Conservation (phyloP, 2,329 filamentous ascomycete species). For the Coleophoma cylindrospora region DNA sequence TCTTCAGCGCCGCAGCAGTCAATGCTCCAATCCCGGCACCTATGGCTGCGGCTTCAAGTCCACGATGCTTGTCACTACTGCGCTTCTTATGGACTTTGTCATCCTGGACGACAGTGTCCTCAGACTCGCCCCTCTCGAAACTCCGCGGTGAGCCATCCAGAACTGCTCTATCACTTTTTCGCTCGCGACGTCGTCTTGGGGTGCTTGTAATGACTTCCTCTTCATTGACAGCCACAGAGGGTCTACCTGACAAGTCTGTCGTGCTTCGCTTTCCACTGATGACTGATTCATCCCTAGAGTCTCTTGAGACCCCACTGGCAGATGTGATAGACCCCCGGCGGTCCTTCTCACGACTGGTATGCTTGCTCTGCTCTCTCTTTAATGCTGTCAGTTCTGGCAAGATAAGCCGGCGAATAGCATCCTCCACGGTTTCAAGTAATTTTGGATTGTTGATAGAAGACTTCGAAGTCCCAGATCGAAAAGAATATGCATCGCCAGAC, state of each 20-base stretch:
- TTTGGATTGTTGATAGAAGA: constrained; percentile 70
- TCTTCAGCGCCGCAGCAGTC: constrained; percentile 57
- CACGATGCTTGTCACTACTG: constrained; percentile 18
- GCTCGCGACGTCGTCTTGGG: constrained; percentile 44
- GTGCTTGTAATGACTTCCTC: constrained; percentile 51
- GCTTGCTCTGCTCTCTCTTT: constrained; percentile 82
- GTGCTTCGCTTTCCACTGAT: constrained; percentile 25
- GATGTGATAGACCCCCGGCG: constrained; percentile 54
- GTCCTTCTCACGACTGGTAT: constrained; percentile 60
- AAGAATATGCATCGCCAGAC: constrained; percentile 52
- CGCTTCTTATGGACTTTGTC: constrained; percentile 35
- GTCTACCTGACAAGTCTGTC: constrained; percentile 37
- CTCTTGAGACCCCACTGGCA: constrained; percentile 49
- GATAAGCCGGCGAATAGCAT: constrained; percentile 68
- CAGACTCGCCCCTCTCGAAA: constrained; percentile 35
- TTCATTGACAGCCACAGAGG: constrained; percentile 55
- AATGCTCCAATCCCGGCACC: constrained; percentile 44
- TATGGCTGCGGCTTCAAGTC: constrained; percentile 19
- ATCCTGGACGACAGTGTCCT: constrained; percentile 43
- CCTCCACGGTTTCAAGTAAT: constrained; percentile 67
- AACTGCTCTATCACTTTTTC: constrained; percentile 36
- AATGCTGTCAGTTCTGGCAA: constrained; percentile 87
- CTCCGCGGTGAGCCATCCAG: constrained; percentile 18
- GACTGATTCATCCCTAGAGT: constrained; percentile 33
- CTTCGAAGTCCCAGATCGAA: constrained; percentile 48